A percentile compares a stretch with the other conserved stretches of the same genome.
These are phyloP conservation scores for Fusarium tanahbumbuense DNA, from an alignment of 2,329 filamentous ascomycete genomes.

Conservation along the genomic window DNA sequence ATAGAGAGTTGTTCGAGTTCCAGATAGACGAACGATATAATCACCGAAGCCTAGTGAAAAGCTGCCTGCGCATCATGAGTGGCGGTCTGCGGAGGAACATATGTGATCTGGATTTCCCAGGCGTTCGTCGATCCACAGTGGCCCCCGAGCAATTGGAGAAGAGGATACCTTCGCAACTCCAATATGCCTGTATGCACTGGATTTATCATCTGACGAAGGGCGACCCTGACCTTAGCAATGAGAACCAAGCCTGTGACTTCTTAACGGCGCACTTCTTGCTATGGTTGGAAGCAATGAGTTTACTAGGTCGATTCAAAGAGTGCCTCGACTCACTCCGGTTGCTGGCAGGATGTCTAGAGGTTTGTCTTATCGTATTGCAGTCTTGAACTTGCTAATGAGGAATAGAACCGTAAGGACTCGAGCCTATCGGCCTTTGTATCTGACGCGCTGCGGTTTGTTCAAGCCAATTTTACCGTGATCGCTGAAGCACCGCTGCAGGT, in stretches of 20 bases:
- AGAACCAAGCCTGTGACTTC: neutral
- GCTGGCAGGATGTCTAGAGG: neutral
- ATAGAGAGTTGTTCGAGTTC: slow-evolving; percentile 43
- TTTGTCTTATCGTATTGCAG: neutral
- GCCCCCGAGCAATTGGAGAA: rapidly evolving
- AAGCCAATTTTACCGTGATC: neutral
- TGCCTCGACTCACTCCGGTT: neutral
- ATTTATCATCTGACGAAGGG: neutral
- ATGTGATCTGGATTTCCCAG: slow-evolving; percentile 44
- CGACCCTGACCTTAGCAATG: rapidly evolving
- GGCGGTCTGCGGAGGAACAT: slow-evolving; percentile 52
- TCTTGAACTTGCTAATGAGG: no score
- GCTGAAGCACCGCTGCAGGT: neutral
- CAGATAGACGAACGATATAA: slow-evolving; percentile 52
- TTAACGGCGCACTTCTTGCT: neutral
- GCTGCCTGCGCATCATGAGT: slow-evolving; percentile 53
- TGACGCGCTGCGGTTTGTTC: neutral
- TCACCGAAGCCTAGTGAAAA: slow-evolving; percentile 44
- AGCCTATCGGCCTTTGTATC: neutral
- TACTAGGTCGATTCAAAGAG: neutral
- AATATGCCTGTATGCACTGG: slow-evolving; percentile 1
- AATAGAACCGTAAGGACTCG: no score
- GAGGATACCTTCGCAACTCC: neutral
- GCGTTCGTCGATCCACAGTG: neutral
- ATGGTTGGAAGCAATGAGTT: neutral